A percentile compares a stretch with the other conserved stretches of the same genome.
phyloP scores from a whole-genome alignment of 1,284 basidiomycete genomes.

The Cutaneotrichosporon cavernicola region DNA sequence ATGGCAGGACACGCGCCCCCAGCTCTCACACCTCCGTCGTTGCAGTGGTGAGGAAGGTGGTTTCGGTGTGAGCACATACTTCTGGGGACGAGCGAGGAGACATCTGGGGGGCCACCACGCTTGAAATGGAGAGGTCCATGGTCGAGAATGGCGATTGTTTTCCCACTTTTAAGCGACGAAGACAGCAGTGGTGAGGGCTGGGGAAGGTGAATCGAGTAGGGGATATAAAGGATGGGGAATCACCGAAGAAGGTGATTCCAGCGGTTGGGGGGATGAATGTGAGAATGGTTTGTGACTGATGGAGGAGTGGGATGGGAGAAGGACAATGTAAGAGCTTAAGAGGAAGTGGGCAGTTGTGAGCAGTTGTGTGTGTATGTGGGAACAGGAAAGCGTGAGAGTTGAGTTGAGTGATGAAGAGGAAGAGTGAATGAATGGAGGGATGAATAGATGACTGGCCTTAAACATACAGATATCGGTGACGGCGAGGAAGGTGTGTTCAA shows the following conservation, averaged over 20 bases:
- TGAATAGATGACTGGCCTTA: background rate
- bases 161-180: background rate
- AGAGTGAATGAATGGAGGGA: background rate
- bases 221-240: background rate
- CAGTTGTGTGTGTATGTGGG: background rate
- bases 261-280: background rate
- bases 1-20: background rate
- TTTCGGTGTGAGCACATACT: background rate
- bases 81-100: background rate
- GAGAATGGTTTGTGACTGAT: background rate
- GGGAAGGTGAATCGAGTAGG: background rate
- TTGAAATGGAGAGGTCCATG: background rate
- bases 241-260: background rate
- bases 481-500: background rate
- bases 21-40: background rate
- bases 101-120: background rate
- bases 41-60: background rate
- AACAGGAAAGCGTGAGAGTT: constrained; percentile 2
- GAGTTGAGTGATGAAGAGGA: constrained; percentile 6
- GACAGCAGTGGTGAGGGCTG: background rate
- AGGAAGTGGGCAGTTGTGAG: background rate
- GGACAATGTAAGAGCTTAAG: background rate
- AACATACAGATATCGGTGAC: background rate
- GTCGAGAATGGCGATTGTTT: background rate
- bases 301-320: background rate